Conservation (phyloP, 768 basidiomycete species). For the Mycena latifolia region DNA sequence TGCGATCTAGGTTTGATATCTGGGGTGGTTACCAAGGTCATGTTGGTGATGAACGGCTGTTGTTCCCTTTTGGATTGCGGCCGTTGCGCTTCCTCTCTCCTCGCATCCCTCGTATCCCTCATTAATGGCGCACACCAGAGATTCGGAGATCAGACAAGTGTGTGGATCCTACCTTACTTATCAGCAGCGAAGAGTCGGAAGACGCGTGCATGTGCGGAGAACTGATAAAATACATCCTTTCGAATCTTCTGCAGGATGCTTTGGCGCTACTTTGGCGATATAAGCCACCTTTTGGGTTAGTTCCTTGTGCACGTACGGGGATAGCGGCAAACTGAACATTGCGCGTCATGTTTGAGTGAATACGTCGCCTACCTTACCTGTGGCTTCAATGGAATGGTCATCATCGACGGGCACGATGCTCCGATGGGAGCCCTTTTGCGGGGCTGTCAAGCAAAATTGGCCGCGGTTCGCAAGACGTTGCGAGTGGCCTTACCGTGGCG, state of each 20-base stretch:
- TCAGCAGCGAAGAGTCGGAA: conserved; percentile 11
- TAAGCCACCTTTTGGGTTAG: conserved; percentile 24
- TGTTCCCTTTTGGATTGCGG: conserved; percentile 1
- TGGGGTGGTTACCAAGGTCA: conserved; percentile 26
- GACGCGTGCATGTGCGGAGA: conserved; percentile 21
- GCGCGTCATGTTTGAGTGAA: conserved; percentile 20
- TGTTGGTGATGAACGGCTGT: conserved; percentile 11
- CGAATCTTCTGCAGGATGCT: conserved; percentile 17
- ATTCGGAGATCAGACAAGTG: conserved; percentile 17
- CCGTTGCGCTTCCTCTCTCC: conserved; percentile 21
- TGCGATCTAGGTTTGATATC: conserved; percentile 30
- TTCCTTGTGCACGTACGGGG: conserved; percentile 17
- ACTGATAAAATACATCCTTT: conserved; percentile 27
- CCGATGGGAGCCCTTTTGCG: conserved; percentile 25
- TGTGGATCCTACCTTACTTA: conserved; percentile 18
- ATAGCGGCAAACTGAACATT: conserved; percentile 28
- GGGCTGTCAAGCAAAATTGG: conserved; percentile 33
- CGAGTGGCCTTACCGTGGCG: conserved; percentile 31
- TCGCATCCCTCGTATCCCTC: conserved; percentile 14
- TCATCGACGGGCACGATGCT: conserved; percentile 21
- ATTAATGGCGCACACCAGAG: conserved; percentile 8
- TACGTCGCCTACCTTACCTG: conserved; percentile 15
- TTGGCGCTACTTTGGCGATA: conserved; percentile 8
- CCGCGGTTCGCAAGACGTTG: conserved; percentile 25
- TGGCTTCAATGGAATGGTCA: conserved; percentile 9